Conservation (phyloP, 495 filamentous ascomycete species). For the Penicillium alfredii region DNA sequence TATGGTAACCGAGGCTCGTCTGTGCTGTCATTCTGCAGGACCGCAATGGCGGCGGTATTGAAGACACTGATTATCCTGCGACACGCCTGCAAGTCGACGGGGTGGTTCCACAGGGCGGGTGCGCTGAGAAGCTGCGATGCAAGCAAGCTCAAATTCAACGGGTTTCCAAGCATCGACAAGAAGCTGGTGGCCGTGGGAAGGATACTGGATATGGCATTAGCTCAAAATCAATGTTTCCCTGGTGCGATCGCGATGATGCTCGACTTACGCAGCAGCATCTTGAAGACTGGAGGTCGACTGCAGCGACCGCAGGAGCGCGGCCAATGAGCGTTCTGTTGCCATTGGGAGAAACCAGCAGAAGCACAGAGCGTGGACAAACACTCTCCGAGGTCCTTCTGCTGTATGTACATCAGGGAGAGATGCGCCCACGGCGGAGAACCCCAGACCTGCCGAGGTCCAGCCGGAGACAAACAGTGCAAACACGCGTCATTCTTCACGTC, state of each 20-base stretch:
- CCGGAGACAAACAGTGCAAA: slow-evolving; percentile 36
- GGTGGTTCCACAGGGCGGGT: slow-evolving; percentile 77
- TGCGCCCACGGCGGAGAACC: slow-evolving; percentile 28
- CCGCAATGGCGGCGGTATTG: slow-evolving; percentile 69
- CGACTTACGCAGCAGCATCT: slow-evolving; percentile 51
- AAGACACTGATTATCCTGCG: slow-evolving; percentile 79
- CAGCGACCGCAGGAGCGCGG: slow-evolving; percentile 47
- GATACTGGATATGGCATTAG: slow-evolving; percentile 45
- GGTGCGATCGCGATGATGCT: slow-evolving; percentile 1
- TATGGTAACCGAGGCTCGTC: slow-evolving; percentile 34
- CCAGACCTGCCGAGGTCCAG: slow-evolving; percentile 38
- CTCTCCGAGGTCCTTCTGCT: too few relatives aligned
- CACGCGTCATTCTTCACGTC: slow-evolving; percentile 17
- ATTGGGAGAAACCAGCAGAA: too few relatives aligned
- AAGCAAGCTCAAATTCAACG: slow-evolving; percentile 82
- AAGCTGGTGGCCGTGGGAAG: slow-evolving; percentile 77
- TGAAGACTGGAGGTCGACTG: slow-evolving; percentile 42
- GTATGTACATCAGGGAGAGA: too few relatives aligned
- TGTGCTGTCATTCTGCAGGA: slow-evolving; percentile 52
- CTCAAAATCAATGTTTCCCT: slow-evolving; percentile 1
- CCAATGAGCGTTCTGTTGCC: slow-evolving; percentile 48
- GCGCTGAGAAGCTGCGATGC: slow-evolving; percentile 84
- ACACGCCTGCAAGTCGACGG: slow-evolving; percentile 64
- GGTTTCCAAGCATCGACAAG: slow-evolving; percentile 78
- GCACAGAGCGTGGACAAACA: too few relatives aligned